Percentiles rank a stretch among this genome's conserved stretches.
These are phyloP conservation scores for Thermomucor indicae-seudaticae DNA, from an alignment of 371 early-diverging fungal genomes.

Conservation along the genomic window DNA sequence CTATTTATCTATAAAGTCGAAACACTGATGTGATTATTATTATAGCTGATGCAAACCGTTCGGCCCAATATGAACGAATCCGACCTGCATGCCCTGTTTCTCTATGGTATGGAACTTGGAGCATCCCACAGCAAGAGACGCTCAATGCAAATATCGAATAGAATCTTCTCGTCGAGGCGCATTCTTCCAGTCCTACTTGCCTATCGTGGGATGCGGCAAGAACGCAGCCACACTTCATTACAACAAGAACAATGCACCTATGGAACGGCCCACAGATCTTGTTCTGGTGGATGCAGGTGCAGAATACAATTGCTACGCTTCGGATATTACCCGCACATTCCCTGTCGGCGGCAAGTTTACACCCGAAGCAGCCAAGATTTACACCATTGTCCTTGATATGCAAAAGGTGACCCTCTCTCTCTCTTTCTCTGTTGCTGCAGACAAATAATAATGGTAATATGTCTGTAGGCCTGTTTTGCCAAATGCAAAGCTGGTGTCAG, in stretches of 20 bases:
- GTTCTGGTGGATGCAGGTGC: conserved; percentile 89
- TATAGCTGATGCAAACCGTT: conserved; percentile 64
- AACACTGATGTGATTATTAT: too few species aligned
- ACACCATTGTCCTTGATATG: conserved; percentile 82
- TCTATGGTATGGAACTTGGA: conserved; percentile 36
- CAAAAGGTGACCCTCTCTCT: conserved; percentile 53
- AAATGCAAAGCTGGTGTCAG: conserved; percentile 75
- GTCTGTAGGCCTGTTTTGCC: conserved; percentile 37
- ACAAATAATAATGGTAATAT: not conserved
- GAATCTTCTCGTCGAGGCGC: conserved; percentile 65
- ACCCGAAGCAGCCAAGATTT: conserved; percentile 71
- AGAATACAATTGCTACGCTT: conserved; percentile 77
- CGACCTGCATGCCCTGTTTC: conserved; percentile 73
- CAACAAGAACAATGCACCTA: conserved; percentile 62
- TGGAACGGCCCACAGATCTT: conserved; percentile 39
- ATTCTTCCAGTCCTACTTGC: conserved; percentile 79
- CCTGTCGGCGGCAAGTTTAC: conserved; percentile 82
- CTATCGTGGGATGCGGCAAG: conserved; percentile 79
- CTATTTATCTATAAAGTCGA: too few species aligned
- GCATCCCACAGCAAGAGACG: not conserved
- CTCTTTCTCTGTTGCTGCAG: conserved; percentile 10
- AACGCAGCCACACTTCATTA: conserved; percentile 86
- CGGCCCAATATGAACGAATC: conserved; percentile 62
- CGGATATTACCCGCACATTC: conserved; percentile 89
- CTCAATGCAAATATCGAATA: not conserved